Conservation (phyloP, 2,329 filamentous ascomycete genomes). For the Apiospora arundinis region DNA sequence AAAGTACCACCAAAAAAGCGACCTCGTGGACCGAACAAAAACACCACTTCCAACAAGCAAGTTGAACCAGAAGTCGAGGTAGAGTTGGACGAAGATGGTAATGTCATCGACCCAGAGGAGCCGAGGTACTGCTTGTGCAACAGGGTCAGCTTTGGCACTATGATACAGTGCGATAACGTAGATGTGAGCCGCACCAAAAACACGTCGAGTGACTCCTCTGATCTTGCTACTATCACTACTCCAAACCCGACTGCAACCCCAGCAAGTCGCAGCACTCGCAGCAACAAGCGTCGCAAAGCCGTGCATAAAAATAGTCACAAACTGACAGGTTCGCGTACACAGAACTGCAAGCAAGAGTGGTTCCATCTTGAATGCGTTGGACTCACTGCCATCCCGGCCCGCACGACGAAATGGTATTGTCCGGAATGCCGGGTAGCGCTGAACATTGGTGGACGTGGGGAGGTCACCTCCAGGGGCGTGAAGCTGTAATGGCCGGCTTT, state of each 20-base stretch:
- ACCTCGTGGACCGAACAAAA: constrained; percentile 55
- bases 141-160: constrained; percentile 79
- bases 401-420: constrained; percentile 85
- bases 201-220: background rate
- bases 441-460: constrained; percentile 68
- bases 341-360: constrained; percentile 82
- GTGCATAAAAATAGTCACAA: constrained; percentile 23
- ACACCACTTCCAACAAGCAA: constrained; percentile 45
- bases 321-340: constrained; percentile 32
- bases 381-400: constrained; percentile 69
- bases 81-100: constrained; percentile 72
- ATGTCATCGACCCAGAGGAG: constrained; percentile 76
- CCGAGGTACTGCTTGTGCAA: constrained; percentile 80
- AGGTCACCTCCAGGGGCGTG: constrained; percentile 65
- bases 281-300: constrained; percentile 28
- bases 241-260: constrained; percentile 10
- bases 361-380: constrained; percentile 83
- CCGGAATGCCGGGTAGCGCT: constrained; percentile 72
- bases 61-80: constrained; percentile 56
- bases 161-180: constrained; percentile 83
- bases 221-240: constrained; percentile 11
- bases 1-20: constrained; percentile 74
- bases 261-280: constrained; percentile 23
- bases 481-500: constrained; percentile 44
- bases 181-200: constrained; percentile 61